Base-by-base conservation (phyloP, 495 filamentous ascomycete genomes). In the Annulohypoxylon stygium region DNA sequence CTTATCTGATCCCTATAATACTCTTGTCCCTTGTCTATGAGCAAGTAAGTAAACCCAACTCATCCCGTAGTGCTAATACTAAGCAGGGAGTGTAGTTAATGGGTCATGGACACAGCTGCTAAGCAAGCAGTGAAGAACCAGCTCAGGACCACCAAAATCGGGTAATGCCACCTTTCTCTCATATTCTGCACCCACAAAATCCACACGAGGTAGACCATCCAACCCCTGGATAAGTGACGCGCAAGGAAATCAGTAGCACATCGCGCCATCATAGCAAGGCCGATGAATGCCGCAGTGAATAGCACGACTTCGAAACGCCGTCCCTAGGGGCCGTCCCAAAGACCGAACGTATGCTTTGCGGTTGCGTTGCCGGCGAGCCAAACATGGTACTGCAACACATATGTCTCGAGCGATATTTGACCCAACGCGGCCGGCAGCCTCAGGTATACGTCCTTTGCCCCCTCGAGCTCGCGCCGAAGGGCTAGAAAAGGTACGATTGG, bases 301-400 rank as follows among this genome's bases (percentile, higher is more conserved):
- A 79, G 8, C 33, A 47, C 69, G 26, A 65, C 62, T 67, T 76
- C 76, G 26, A 63, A 12, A n/a, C 64, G 25, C 23, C 70, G 51
- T 1, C 71, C 65, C 64, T 54, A 70, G 9, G 39, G 47, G 39
- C 51, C 76, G 43, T 82, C 83, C 5, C 14, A 61, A 6, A 86
- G 62, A 11, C 87, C 87, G 37, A 86, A 63, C 14, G 80, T 78
- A n/a, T 90, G 80, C 18, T 86, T 61, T 5, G 85, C 89, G 33
- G 86, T 85, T 12, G 84, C 84, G 68, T 90, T 86, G 18, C 83
- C 87, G 6, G 87, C 88, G 33, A 90, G 81, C 88, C 88, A 90
- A 65, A 90, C 84, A 70, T 91, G 89, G 75, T 85, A 85, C 58
- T 90, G 88, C 26, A 91, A 73, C 14, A 87, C 81, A 67, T 88